Evolutionary conservation across 441 rosid species (phyloP), one percentile per base, ranked within the genome.

Genomic region (Viola pubescens): DNA sequence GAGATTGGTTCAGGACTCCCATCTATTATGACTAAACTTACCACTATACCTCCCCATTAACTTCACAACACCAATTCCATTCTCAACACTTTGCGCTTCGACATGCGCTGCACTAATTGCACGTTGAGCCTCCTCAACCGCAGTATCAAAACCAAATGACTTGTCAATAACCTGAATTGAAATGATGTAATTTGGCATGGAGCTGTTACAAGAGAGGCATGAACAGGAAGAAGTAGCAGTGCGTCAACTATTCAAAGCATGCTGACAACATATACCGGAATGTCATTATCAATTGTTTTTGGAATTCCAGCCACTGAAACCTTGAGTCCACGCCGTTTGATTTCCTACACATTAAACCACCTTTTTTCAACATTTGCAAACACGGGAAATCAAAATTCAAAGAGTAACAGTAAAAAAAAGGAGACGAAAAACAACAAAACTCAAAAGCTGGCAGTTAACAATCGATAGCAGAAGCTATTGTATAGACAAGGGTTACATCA

Each of bases 101-200:
- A 88, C 94, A 77, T 88, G 96, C 13, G 94, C 96, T 37, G 96
- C 89, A 64, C 80, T 86, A 63, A 86, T 88, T 40, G 91, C 89
- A 63, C 96, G 94, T 66, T 84, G 94, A 75, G 91, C 94, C 80
- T 88, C 94, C 77, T 88, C 96, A 48, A 88, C 94, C 48, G 96
- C 96, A 74, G 86, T 70, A 70, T 88, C 87, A 63, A 88, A 88
- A 58, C 91, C 96, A 59, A 88, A 88, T 47, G 94, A 88, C 62
- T 70, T 88, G 77, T 86, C 96, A 66, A 88, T 88, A 44, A 88
- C 94, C 96, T 88, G 70, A 63, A 71, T 39, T 54, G 66, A 52
- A 52, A 63, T 19, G 14, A 48, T 34, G 45, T 40, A 61, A 58
- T n/a, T 37, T 39, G 37, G 63, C 37, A 56, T 45, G 47, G 64